phyloP scores from a whole-genome alignment of 176 grass and related monocot species.

The Hordeum marinum region DNA sequence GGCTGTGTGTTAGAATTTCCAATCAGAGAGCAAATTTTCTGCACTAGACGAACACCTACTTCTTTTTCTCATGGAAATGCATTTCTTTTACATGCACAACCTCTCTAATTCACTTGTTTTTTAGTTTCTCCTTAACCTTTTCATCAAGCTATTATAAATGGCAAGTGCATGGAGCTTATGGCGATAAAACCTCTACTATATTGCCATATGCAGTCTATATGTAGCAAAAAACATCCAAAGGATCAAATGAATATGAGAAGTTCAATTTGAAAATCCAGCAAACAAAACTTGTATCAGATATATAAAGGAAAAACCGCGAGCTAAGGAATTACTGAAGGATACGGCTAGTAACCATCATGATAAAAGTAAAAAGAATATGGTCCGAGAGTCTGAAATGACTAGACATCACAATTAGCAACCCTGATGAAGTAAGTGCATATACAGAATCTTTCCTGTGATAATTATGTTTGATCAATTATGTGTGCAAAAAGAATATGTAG shows the following conservation, averaged over 20 bases:
- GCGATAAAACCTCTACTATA: conserved; percentile 9
- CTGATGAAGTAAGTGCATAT: neutral
- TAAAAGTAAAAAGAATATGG: neutral
- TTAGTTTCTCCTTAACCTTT: neutral
- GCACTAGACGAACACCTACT: neutral
- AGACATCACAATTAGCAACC: neutral
- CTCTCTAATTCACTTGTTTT: neutral
- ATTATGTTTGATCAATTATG: neutral
- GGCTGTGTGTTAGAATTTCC: neutral
- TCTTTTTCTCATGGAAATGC: neutral
- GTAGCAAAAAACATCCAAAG: neutral
- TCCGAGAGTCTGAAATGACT: neutral
- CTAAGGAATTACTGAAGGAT: neutral
- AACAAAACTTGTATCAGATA: neutral
- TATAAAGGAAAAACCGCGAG: too few relatives aligned
- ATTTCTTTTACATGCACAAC: neutral
- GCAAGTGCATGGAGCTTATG: neutral
- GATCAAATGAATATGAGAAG: neutral
- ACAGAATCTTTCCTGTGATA: neutral
- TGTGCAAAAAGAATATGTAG: neutral
- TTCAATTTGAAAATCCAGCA: neutral
- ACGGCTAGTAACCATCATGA: neutral
- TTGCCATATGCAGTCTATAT: neutral
- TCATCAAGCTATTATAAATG: neutral
- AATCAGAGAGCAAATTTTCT: neutral